A percentile compares a stretch with the other conserved stretches of the same genome.
These are phyloP conservation scores for Alternaria angustiovoidea DNA, from an alignment of 2,329 filamentous ascomycete genomes.

Conservation along the genomic window DNA sequence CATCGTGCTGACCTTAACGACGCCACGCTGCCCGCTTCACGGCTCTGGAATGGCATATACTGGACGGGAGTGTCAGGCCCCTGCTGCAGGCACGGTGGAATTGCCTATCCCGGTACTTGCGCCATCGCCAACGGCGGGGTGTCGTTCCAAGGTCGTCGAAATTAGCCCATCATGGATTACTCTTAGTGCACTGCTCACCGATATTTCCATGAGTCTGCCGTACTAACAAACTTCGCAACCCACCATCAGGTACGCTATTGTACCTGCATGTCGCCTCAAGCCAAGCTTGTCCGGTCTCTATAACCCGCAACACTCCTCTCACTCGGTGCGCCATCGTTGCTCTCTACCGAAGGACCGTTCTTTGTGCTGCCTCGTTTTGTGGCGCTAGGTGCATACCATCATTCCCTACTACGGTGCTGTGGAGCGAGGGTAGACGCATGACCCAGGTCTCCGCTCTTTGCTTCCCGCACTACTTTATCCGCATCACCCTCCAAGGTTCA, in stretches of 20 bases:
- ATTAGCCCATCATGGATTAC: conserved; percentile 34
- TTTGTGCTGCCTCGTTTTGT: conserved; percentile 33
- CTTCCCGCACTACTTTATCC: conserved; percentile 45
- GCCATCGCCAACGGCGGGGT: conserved; percentile 36
- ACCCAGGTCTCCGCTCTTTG: conserved; percentile 36
- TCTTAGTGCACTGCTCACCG: conserved; percentile 39
- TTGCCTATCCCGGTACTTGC: conserved; percentile 36
- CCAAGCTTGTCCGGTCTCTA: conserved; percentile 31
- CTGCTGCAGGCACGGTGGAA: conserved; percentile 37
- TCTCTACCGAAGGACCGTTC: conserved; percentile 34
- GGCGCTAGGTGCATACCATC: conserved; percentile 42
- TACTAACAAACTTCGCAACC: conserved; percentile 33
- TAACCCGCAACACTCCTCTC: conserved; percentile 39
- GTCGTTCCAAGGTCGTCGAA: conserved; percentile 35
- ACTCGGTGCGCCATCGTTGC: conserved; percentile 34
- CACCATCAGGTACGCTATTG: conserved; percentile 31
- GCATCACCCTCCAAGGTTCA: conserved; percentile 34
- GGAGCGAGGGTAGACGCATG: conserved; percentile 46
- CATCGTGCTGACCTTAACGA: conserved; percentile 30
- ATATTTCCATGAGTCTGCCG: conserved; percentile 39
- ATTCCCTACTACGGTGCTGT: conserved; percentile 34
- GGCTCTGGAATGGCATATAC: conserved; percentile 19
- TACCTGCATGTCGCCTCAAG: conserved; percentile 40
- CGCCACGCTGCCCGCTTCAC: conserved; percentile 29
- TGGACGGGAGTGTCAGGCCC: conserved; percentile 31